Evolutionary conservation across 1,284 basidiomycete genomes (phyloP).

Genomic region (Ceratobasidium papillatum): DNA sequence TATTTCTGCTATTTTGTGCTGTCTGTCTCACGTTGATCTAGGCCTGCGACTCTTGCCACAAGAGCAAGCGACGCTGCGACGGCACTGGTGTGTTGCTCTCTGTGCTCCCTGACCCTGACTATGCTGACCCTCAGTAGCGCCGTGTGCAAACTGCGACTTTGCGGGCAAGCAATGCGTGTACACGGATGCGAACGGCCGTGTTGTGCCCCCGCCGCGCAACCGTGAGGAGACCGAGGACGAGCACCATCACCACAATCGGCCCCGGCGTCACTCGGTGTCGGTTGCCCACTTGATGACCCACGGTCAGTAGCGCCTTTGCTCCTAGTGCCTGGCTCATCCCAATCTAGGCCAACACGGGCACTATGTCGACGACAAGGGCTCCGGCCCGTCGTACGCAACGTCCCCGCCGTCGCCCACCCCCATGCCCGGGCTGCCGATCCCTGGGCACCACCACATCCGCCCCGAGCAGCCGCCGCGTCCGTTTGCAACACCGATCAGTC

Average conservation of each 20-base stretch:
- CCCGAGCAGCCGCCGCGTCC: constrained; percentile 35
- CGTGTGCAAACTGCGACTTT: constrained; percentile 83
- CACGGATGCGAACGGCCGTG: constrained; percentile 77
- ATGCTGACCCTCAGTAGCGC: constrained; percentile 58
- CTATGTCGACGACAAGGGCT: neutral
- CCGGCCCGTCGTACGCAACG: constrained; percentile 19
- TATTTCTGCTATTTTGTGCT: neutral
- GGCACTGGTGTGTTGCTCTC: constrained; percentile 69
- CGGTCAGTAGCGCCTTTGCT: neutral
- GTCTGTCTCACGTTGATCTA: constrained; percentile 49
- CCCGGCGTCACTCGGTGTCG: constrained; percentile 26
- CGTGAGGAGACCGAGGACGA: constrained; percentile 31
- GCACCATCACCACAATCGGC: constrained; percentile 14
- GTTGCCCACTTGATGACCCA: constrained; percentile 32
- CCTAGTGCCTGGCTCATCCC: neutral
- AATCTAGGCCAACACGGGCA: neutral
- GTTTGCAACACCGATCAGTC: constrained; percentile 36
- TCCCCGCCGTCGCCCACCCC: constrained; percentile 21
- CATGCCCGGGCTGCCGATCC: neutral
- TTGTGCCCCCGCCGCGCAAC: constrained; percentile 70
- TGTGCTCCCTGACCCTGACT: constrained; percentile 13
- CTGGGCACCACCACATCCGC: constrained; percentile 29
- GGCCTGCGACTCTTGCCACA: constrained; percentile 85
- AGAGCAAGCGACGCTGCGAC: constrained; percentile 82
- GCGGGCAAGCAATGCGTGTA: constrained; percentile 82